Conservation (phyloP, 2,329 filamentous ascomycete species). For the Colletotrichum tamarilloi region DNA sequence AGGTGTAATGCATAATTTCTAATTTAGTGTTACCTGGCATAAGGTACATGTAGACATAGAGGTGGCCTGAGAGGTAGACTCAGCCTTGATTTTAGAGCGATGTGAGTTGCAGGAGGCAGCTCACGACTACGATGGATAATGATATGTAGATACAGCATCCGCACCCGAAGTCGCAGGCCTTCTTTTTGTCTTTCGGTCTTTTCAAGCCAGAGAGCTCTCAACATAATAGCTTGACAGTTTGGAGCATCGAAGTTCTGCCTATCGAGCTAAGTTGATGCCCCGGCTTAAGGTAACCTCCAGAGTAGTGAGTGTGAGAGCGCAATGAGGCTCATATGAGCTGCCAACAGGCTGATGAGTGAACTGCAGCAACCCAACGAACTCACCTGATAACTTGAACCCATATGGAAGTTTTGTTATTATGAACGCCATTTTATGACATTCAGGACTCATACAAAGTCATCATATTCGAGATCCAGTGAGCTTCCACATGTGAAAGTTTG, state of each 20-base stretch:
- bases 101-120: neutral
- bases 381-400: accelerated
- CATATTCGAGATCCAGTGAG: no score
- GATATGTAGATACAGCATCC: neutral
- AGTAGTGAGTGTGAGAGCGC: no score
- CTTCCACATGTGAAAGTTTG: no score
- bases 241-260: no score
- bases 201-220: neutral
- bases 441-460: accelerated
- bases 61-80: neutral
- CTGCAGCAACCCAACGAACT: no score
- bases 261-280: no score
- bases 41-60: neutral
- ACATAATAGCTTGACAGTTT: no score
- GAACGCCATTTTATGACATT: no score
- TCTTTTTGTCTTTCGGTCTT: accelerated
- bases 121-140: neutral
- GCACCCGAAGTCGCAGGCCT: neutral
- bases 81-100: neutral
- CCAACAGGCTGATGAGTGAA: no score
- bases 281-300: no score
- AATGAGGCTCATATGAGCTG: no score
- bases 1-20: neutral
- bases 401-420: no score
- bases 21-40: neutral